Evolutionary conservation across 2,329 filamentous ascomycete genomes (phyloP).

Genomic region (Fusarium dimerum): DNA sequence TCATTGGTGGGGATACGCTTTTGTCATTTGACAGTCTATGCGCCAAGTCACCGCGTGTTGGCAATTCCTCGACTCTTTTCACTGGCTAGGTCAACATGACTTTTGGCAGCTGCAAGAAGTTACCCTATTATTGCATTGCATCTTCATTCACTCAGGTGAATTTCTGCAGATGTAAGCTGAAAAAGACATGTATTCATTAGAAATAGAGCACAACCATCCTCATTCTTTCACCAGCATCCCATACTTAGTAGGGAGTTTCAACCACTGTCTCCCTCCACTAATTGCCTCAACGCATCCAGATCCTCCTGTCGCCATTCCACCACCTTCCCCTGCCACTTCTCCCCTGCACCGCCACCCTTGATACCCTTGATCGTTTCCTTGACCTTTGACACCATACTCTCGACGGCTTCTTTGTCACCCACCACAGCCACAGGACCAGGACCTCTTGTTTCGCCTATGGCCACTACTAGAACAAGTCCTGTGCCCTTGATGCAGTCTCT

Average conservation of each 20-base stretch:
- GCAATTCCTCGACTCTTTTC: too few species aligned
- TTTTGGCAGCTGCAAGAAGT: too few species aligned
- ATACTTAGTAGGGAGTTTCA: background rate
- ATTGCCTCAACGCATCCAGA: slow-evolving; percentile 21
- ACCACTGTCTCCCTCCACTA: slow-evolving; percentile 13
- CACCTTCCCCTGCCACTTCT: slow-evolving; percentile 37
- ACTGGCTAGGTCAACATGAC: too few species aligned
- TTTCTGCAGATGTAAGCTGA: too few species aligned
- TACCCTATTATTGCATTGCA: too few species aligned
- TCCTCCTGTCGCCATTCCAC: slow-evolving; percentile 27
- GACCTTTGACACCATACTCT: slow-evolving; percentile 12
- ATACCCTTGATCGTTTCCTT: slow-evolving; percentile 22
- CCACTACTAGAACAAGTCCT: slow-evolving; percentile 23
- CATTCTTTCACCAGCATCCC: too few species aligned
- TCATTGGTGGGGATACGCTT: background rate
- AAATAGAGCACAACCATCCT: too few species aligned
- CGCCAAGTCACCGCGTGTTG: background rate
- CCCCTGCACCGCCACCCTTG: slow-evolving; percentile 31
- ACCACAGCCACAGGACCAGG: slow-evolving; percentile 28
- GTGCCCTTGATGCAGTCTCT: slow-evolving; percentile 20
- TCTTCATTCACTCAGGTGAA: too few species aligned
- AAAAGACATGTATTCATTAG: too few species aligned
- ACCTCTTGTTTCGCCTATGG: slow-evolving; percentile 26
- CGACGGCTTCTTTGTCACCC: slow-evolving; percentile 25
- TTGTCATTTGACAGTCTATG: background rate